Evolutionary conservation across 2,329 filamentous ascomycete species (phyloP).

Genomic region (Neobulgaria alba): DNA sequence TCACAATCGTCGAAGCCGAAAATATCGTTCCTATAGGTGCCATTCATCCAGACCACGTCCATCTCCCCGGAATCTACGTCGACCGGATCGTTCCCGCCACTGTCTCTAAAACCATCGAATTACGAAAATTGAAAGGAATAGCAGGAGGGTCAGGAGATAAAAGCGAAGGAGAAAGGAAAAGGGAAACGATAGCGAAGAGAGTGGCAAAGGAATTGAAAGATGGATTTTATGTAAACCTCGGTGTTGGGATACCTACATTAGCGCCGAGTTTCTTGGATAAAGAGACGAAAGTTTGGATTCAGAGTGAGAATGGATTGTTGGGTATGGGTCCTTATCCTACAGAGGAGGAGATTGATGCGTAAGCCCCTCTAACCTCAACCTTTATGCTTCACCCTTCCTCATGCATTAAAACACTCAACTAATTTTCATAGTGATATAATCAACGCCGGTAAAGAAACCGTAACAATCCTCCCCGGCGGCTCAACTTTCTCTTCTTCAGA

Average conservation of each 20-base stretch:
- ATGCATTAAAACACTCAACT: background rate
- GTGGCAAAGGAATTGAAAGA: slow-evolving; percentile 75
- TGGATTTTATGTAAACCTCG: slow-evolving; percentile 70
- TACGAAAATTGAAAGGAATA: slow-evolving; percentile 47
- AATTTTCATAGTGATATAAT: slow-evolving; percentile 52
- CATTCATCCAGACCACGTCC: slow-evolving; percentile 64
- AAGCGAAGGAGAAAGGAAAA: slow-evolving; percentile 42
- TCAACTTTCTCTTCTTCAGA: slow-evolving; percentile 72
- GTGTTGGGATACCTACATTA: slow-evolving; percentile 80
- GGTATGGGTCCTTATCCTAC: slow-evolving; percentile 77
- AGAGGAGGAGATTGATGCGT: slow-evolving; percentile 60
- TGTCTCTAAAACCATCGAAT: slow-evolving; percentile 63
- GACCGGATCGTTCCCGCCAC: slow-evolving; percentile 72
- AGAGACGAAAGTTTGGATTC: slow-evolving; percentile 67
- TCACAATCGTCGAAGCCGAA: slow-evolving; percentile 79
- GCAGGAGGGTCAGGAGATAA: slow-evolving; percentile 23
- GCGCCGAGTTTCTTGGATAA: slow-evolving; percentile 66
- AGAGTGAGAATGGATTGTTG: slow-evolving; percentile 79
- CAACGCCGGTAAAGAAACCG: slow-evolving; percentile 83
- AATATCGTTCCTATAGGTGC: slow-evolving; percentile 69
- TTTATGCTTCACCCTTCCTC: too few species aligned
- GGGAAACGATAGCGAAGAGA: slow-evolving; percentile 65
- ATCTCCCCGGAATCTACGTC: slow-evolving; percentile 76
- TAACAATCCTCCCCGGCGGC: slow-evolving; percentile 69
- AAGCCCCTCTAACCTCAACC: too few species aligned